Evolutionary conservation across 192 early-diverging fungal species (phyloP), one percentile per base, ranked within the genome.

Genomic region (Coemansia sp.): DNA sequence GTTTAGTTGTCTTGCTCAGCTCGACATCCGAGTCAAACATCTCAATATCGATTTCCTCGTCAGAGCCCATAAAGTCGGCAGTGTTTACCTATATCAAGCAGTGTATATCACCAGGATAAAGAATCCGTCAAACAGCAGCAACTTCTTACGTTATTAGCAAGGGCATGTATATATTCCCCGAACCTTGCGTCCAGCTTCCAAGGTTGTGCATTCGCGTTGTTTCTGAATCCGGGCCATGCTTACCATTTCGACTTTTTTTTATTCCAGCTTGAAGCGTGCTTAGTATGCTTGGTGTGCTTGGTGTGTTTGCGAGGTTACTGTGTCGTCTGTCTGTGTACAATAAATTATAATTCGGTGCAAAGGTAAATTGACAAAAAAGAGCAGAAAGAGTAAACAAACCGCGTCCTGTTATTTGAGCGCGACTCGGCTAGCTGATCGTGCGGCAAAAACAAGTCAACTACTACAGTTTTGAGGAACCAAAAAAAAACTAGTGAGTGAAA

Each of bases 21-120:
- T 83, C 80, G 10, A 60, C 55, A 60, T 83, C 80, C 3, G 80
- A 83, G 66, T 83, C 80, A 63, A 83, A 74, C 75, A 83, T 77
- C 59, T 77, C 80, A 55, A 83, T 62, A 54, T 83, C 80, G 52
- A 83, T 83, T 30, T 83, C 75, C 66, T 83, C 80, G 54, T 83
- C 80, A 2, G 75, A 77, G 49, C 69, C 68, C 50, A 71, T 20
- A 54, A 66, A 70, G 62, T 83, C 80, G n/a, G 68, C 77, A 63
- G 64, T n/a, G 65, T 69, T 80, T 30, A 64, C 64, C 71, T 71
- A 67, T 4, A 48, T 7, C 36, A 22, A 33, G 51, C 12, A 30
- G 11, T 31, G 5, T n/a, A 20, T 25, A 28, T 4, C 33, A 28
- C 17, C 22, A 45, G 18, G 16, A 31, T 31, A 50, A 51, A 32